phyloP scores from a whole-genome alignment of 495 filamentous ascomycete species.

The Penicillium crystallinum region DNA sequence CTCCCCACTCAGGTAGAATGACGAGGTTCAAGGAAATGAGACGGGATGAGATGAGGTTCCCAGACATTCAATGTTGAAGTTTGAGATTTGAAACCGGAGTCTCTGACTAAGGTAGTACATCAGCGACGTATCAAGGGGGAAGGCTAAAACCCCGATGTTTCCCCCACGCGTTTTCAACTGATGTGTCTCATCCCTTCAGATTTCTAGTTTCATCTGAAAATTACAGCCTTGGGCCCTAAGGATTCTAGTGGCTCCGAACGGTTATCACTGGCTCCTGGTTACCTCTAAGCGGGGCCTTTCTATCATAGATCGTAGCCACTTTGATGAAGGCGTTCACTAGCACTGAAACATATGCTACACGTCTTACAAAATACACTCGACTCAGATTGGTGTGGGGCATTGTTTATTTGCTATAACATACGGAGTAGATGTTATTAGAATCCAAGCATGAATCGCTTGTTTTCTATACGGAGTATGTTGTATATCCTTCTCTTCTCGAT shows the following conservation, averaged over 20 bases:
- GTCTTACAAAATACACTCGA: too few relatives aligned
- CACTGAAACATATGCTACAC: too few relatives aligned
- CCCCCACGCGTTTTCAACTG: slow-evolving; percentile 18
- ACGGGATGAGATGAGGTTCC: neutral
- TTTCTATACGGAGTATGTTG: too few relatives aligned
- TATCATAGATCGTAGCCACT: neutral
- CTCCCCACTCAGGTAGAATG: slow-evolving; percentile 6
- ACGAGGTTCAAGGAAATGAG: neutral
- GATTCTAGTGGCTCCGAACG: neutral
- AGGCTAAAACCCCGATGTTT: neutral
- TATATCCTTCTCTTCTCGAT: too few relatives aligned
- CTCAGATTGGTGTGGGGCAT: too few relatives aligned
- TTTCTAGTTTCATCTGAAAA: neutral
- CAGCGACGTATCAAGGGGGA: slow-evolving; percentile 13
- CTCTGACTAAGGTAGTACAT: slow-evolving; percentile 3
- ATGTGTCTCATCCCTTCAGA: slow-evolving; percentile 10
- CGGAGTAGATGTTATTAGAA: too few relatives aligned
- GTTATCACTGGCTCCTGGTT: neutral
- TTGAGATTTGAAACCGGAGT: slow-evolving; percentile 2
- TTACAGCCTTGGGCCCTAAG: neutral
- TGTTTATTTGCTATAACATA: too few relatives aligned
- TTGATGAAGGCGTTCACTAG: too few relatives aligned
- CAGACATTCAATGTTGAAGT: neutral
- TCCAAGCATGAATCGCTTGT: too few relatives aligned
- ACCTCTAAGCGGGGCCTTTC: neutral